Evolutionary conservation across 169 alveolate genomes (phyloP), one percentile per base, ranked within the genome.

Genomic region (Blepharisma undulans): DNA sequence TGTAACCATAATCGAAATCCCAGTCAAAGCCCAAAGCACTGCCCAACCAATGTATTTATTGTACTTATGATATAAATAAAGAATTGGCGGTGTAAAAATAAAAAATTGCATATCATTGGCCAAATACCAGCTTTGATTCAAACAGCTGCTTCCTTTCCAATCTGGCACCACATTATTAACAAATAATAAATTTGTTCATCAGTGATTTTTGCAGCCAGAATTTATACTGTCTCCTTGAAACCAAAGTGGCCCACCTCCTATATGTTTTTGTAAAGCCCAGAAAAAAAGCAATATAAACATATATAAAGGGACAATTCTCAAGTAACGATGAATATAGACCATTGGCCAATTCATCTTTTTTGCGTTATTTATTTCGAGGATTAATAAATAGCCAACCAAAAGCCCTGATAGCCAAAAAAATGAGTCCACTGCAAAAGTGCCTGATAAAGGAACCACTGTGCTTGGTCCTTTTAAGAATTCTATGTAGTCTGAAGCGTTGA

Each of bases 161-260:
- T 34, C 87, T 19, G 96, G 95, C 77, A 71, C 82, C 71, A 95
- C 25, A 88, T 93, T 94, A 66, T 90, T 92, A 30, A 92, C 89
- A 66, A 85, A 95, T 1, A 92, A 19, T 25, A 87, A 21, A 85
- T 92, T 90, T 12, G 93, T 88, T 94, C 95, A 95, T 96, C 97
- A 95, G 76, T 93, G 92, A 12, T 87, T 79, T 33, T 48, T 25
- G 87, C 97, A 94, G 21, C 79, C 94, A 6, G 71, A 84, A 27
- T 27, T 90, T 48, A 48, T 18, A 19, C 66, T 71, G 29, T 86
- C 84, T 10, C 27, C 72, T 66, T 30, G 30, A 21, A 71, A 84
- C 96, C 95, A 95, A 7, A 93, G 59, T 1, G 97, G 97, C 0
- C 97, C 97, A 48, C 30, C 30, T 60, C 96, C 97, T 29, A 92